A percentile compares a stretch with the other conserved stretches of the same genome.
Conservation (phyloP, 129 eudicot species). For the Artemisia annua region DNA sequence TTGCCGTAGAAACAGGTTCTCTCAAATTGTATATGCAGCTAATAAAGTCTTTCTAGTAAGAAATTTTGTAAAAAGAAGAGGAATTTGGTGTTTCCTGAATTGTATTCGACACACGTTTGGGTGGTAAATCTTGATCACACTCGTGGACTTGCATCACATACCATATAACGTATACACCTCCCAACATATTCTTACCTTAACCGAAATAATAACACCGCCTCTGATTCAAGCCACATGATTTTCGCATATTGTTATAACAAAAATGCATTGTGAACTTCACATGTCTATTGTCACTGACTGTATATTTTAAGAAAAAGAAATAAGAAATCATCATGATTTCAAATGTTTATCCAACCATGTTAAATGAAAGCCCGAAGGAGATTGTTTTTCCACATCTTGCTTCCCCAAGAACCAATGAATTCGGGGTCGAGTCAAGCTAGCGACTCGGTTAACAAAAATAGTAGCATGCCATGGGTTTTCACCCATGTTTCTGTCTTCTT, state of each 20-base stretch:
- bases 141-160: neutral
- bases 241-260: conserved; percentile 24
- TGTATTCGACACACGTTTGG: neutral
- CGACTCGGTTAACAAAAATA: too few relatives aligned
- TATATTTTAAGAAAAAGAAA: conserved; percentile 20
- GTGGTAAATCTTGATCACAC: neutral
- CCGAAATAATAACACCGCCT: neutral
- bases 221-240: conserved; percentile 11
- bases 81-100: conserved; percentile 7
- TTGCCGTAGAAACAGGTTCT: neutral
- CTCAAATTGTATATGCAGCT: conserved; percentile 3
- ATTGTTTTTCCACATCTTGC: too few relatives aligned
- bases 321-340: conserved; percentile 25
- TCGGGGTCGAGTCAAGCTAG: too few relatives aligned
- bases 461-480: too few relatives aligned
- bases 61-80: neutral
- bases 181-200: neutral
- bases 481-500: too few relatives aligned
- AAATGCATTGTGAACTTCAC: conserved; percentile 25
- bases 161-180: neutral
- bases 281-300: conserved; percentile 12
- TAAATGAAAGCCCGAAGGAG: too few relatives aligned
- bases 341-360: too few relatives aligned
- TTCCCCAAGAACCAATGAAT: too few relatives aligned
- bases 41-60: conserved; percentile 12